Evolutionary conservation across 2,329 filamentous ascomycete genomes (phyloP), one percentile per base, ranked within the genome.

Genomic region (Penicillium italicum): DNA sequence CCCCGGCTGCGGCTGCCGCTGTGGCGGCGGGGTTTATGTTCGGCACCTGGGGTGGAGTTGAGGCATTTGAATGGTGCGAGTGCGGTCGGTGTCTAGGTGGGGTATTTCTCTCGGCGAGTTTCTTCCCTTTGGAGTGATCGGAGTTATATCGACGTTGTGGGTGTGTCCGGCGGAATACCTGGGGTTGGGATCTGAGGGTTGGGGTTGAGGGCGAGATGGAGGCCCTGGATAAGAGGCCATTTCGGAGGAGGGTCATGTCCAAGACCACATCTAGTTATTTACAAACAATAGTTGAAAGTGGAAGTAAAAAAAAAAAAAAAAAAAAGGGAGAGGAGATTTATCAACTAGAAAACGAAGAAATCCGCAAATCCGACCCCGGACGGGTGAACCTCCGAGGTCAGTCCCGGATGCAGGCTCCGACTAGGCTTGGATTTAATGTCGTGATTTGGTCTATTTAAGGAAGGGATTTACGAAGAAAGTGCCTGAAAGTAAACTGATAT

Each of bases 1-100:
- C 60, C 30, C 65, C 62, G n/a, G 66, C 61, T n/a, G 62, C 61
- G 36, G 66, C 61, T n/a, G 62, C 61, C 34, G 62, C 62, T 18
- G 68, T 61, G 5, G 63, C 57, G 16, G 61, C 59, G 3, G 59
- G 53, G 20, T 58, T 57, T 5, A 60, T 53, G 26, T 59, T 55
- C 40, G 55, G 42, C 12, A 38, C 20, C 6, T 51, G 30, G 1
- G 46, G 47, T 12, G 42, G 49, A 28, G 56, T 42, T 36, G 53
- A 28, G 41, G 37, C 20, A 14, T 38, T 12, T 11, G 55, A 36
- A 45, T 40, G 26, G 44, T 31, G 12, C 11, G 26, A 31, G 20
- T 18, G 22, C 1, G 33, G 4, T 26, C 26, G 4, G 12, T 28
- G 20, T 38, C 28, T 2, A 20, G 18, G 20, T 26, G 26, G 20